These are phyloP conservation scores for Dactylellina sp. DNA, from an alignment of 2,329 filamentous ascomycete genomes.

Conservation along the genomic window DNA sequence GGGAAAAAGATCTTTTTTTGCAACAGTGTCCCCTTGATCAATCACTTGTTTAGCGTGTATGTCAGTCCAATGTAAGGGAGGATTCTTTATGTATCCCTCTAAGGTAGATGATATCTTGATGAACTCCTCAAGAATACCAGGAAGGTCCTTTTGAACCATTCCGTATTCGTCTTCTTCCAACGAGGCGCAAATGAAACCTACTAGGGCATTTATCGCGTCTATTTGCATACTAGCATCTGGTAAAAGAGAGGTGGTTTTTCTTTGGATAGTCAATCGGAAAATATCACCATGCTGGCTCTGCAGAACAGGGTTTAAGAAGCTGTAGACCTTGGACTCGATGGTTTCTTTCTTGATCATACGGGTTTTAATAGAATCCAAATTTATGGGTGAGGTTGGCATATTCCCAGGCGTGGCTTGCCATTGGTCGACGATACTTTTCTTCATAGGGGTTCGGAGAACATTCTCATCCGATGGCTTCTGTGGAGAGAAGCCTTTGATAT, in stretches of 20 bases:
- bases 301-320: conserved; percentile 45
- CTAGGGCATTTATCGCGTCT: conserved; percentile 57
- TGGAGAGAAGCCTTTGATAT: conserved; percentile 51
- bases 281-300: conserved; percentile 56
- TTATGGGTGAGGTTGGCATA: conserved; percentile 49
- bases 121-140: conserved; percentile 57
- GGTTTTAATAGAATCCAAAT: conserved; percentile 34
- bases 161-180: conserved; percentile 59
- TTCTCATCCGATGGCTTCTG: conserved; percentile 46
- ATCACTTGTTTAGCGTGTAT: conserved; percentile 53
- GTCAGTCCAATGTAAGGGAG: conserved; percentile 60
- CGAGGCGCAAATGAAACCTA: conserved; percentile 57
- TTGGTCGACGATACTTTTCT: conserved; percentile 24
- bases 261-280: conserved; percentile 59
- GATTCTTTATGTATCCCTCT: conserved; percentile 58
- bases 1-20: conserved; percentile 31
- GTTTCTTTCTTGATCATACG: conserved; percentile 50
- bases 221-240: conserved; percentile 59
- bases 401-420: conserved; percentile 52
- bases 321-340: conserved; percentile 47
- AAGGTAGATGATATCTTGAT: conserved; percentile 56
- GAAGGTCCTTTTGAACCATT: conserved; percentile 59
- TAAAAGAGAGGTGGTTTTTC: conserved; percentile 58
- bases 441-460: conserved; percentile 33
- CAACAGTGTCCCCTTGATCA: conserved; percentile 18